A percentile compares a stretch with the other conserved stretches of the same genome.
These are phyloP conservation scores for Tanacetum coccineum DNA, from an alignment of 129 eudicot genomes.

Conservation along the genomic window DNA sequence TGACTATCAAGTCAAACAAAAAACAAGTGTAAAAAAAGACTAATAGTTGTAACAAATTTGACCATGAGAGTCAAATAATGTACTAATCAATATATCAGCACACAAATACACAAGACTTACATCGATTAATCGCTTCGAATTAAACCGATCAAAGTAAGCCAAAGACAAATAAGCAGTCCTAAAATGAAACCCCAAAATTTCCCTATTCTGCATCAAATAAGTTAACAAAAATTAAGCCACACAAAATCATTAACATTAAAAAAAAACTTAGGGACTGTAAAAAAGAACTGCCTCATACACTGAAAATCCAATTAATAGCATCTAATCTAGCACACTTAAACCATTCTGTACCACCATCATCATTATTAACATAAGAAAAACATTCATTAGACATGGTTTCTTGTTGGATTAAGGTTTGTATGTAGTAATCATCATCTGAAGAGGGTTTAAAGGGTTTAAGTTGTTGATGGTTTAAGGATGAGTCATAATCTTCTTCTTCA, in stretches of 20 bases:
- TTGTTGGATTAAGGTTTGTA: slow-evolving; percentile 32
- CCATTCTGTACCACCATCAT: slow-evolving; percentile 25
- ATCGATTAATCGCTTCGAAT: slow-evolving; percentile 46
- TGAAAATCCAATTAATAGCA: slow-evolving; percentile 66
- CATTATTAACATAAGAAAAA: slow-evolving; percentile 16
- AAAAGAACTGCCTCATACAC: slow-evolving; percentile 24
- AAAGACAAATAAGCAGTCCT: slow-evolving; percentile 74
- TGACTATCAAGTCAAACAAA: neutral
- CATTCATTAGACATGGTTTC: slow-evolving; percentile 24
- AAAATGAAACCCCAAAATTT: slow-evolving; percentile 49
- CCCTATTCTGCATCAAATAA: slow-evolving; percentile 49
- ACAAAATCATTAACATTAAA: neutral
- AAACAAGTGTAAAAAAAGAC: neutral
- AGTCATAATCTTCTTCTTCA: slow-evolving; percentile 46
- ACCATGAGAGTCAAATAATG: neutral
- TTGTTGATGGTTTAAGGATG: slow-evolving; percentile 32
- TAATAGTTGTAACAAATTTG: slow-evolving; percentile 4
- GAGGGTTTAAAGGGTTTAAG: neutral
- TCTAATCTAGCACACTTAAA: slow-evolving; percentile 51
- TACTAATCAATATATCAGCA: too few species aligned
- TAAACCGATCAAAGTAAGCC: slow-evolving; percentile 71
- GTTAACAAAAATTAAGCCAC: neutral
- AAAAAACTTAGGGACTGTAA: neutral
- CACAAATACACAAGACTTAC: slow-evolving; percentile 35
- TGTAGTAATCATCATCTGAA: slow-evolving; percentile 48